Evolutionary conservation across 139 green algal genomes (phyloP).

Genomic region (Asterochloris sp.): DNA sequence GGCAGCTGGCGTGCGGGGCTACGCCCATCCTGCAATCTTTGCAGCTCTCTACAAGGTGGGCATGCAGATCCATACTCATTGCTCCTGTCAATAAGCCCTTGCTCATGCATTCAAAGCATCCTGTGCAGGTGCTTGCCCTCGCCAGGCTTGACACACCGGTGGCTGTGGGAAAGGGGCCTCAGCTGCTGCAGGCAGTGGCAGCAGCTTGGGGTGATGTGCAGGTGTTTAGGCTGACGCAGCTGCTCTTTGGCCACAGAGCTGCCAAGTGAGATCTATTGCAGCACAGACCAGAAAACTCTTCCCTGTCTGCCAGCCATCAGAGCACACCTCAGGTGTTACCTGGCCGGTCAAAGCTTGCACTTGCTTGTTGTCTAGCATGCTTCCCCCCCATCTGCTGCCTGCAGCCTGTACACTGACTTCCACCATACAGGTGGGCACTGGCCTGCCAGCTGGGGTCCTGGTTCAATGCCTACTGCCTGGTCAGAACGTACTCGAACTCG

Average conservation of each 20-base stretch:
- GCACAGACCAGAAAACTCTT: no score
- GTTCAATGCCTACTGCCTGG: constrained; percentile 70
- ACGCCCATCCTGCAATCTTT: constrained; percentile 63
- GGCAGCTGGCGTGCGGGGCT: constrained; percentile 48
- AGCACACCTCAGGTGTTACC: no score
- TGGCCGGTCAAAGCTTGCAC: no score
- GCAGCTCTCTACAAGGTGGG: constrained; percentile 39
- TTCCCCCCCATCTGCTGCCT: no score
- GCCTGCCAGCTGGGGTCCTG: constrained; percentile 54
- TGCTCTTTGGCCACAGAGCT: constrained; percentile 18
- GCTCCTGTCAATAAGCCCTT: neutral
- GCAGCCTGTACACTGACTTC: neutral
- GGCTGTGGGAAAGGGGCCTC: constrained; percentile 26
- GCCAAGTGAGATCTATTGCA: constrained; percentile 17
- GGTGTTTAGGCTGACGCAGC: constrained; percentile 28
- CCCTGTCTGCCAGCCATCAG: no score
- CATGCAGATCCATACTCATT: neutral
- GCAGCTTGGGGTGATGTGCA: constrained; percentile 41
- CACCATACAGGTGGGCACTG: constrained; percentile 39
- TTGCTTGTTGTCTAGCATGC: no score
- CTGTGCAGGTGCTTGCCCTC: constrained; percentile 15
- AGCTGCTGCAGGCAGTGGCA: constrained; percentile 43
- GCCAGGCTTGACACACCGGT: constrained; percentile 23
- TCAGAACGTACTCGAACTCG: constrained; percentile 63
- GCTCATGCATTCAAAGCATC: no score